A percentile compares a stretch with the other conserved stretches of the same genome.
phyloP scores from a whole-genome alignment of 2,329 filamentous ascomycete genomes.

The Alternaria rosae region DNA sequence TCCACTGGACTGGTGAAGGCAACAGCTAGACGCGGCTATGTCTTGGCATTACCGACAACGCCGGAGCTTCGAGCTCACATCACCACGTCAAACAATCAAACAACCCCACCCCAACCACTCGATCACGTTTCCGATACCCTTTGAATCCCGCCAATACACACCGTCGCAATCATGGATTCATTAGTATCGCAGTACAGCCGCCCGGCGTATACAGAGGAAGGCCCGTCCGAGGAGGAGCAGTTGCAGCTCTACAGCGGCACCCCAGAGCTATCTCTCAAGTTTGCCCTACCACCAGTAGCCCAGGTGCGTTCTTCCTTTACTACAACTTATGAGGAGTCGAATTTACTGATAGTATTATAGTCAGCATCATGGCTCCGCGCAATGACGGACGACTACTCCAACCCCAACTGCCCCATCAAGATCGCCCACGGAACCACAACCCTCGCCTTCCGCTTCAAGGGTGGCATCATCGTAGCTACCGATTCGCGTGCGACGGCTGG shows the following conservation, averaged over 20 bases:
- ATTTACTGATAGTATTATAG: constrained; percentile 57
- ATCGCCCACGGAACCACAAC: constrained; percentile 99
- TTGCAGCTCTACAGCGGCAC: constrained; percentile 72
- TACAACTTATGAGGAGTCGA: neutral
- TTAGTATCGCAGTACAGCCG: constrained; percentile 92
- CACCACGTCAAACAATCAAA: constrained; percentile 27
- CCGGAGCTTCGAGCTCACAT: constrained; percentile 24
- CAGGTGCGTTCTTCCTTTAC: constrained; percentile 64
- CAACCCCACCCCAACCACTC: constrained; percentile 19
- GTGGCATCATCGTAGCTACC: constrained; percentile 97
- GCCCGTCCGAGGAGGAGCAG: constrained; percentile 75
- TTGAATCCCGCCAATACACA: constrained; percentile 13
- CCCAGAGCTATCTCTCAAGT: constrained; percentile 86
- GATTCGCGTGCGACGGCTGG: constrained; percentile 97
- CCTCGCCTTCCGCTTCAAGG: constrained; percentile 96
- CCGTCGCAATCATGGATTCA: constrained; percentile 73
- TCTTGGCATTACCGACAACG: constrained; percentile 20
- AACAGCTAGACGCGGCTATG: constrained; percentile 19
- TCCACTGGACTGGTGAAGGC: constrained; percentile 7
- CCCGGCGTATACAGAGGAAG: constrained; percentile 76
- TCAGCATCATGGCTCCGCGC: constrained; percentile 94
- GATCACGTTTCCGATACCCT: constrained; percentile 11
- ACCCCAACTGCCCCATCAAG: constrained; percentile 98
- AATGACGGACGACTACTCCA: constrained; percentile 95
- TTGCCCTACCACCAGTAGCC: constrained; percentile 90